Base-by-base conservation (phyloP, 345 rosid genomes). In the Citrus trifoliata region DNA sequence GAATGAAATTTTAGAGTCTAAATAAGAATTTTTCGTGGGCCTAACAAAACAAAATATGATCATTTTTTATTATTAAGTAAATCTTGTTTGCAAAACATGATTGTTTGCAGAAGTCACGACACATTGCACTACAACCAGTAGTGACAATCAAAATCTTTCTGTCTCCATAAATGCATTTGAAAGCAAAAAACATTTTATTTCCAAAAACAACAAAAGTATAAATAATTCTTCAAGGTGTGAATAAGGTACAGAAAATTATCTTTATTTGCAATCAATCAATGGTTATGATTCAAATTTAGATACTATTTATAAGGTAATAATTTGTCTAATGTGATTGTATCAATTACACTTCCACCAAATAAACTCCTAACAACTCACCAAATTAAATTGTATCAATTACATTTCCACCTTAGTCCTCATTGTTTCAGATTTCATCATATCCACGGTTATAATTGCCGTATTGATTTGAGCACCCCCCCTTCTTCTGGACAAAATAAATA, bases 391-490 rank as follows among this genome's bases (percentile, higher is more conserved):
- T 53, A 48, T 48, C 53, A 24, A 65, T 76, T 18, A 65, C 10
- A 32, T 66, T 53, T 14, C 48, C 22, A 51, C 32, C 51, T 53
- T 53, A 7, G 6, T 19, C 1, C 25, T 40, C 38, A 3, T 28
- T 10, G 12, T 16, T 67, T 28, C 70, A 32, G 64, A 76, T 76
- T 76, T 76, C 10, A 6, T 51, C 35, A 24, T 76, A 64, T 75
- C 70, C 25, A 30, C 10, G 48, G 67, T 2, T n/a, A 9, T 46
- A 76, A 66, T 32, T 53, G 25, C 16, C 10, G 22, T 14, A 22
- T 9, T 65, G 78, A 65, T 75, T 48, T 64, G 71, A n/a, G 78
- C 78, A 51, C 71, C 71, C 27, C 27, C 32, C 32, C 28, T n/a
- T n/a, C n/a, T n/a, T n/a, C n/a, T n/a, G 35, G 0, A 25, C 8